Conservation (phyloP, 2,329 filamentous ascomycete species). For the Trichoderma sp. region DNA sequence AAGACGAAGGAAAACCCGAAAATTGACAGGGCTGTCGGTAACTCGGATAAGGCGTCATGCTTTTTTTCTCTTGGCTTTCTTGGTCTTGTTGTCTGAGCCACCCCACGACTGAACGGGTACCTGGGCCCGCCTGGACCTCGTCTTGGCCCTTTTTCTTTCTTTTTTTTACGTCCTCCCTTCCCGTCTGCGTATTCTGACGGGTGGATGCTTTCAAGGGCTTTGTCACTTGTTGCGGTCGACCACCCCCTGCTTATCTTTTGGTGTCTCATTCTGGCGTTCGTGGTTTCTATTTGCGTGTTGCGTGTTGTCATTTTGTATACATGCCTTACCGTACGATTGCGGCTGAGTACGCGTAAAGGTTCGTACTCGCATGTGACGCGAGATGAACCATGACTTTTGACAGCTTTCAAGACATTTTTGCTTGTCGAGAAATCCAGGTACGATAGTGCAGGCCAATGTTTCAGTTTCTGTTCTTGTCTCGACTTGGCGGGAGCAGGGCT, state of each 20-base stretch:
- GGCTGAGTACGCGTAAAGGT: neutral
- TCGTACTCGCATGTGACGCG: conserved; percentile 22
- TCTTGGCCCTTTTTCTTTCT: neutral
- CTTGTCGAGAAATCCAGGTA: neutral
- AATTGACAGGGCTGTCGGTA: conserved; percentile 19
- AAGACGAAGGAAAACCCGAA: neutral
- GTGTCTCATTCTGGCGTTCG: neutral
- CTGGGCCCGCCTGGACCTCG: neutral
- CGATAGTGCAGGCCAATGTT: conserved; percentile 12
- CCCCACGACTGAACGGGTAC: conserved; percentile 20
- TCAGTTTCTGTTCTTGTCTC: neutral
- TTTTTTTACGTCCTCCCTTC: neutral
- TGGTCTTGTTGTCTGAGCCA: conserved; percentile 7
- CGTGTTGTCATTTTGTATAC: too few species aligned
- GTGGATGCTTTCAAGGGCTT: neutral
- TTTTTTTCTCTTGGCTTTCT: conserved; percentile 6
- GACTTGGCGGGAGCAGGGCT: neutral
- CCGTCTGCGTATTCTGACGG: neutral
- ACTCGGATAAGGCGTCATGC: conserved; percentile 25
- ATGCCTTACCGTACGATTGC: neutral
- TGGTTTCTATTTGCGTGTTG: neutral
- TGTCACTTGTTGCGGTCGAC: neutral
- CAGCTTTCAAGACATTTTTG: neutral
- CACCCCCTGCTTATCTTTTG: conserved; percentile 12
- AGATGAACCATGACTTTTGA: conserved; percentile 12